These are phyloP conservation scores for Zalaria sp. DNA, from an alignment of 2,329 filamentous ascomycete species.

Conservation along the genomic window DNA sequence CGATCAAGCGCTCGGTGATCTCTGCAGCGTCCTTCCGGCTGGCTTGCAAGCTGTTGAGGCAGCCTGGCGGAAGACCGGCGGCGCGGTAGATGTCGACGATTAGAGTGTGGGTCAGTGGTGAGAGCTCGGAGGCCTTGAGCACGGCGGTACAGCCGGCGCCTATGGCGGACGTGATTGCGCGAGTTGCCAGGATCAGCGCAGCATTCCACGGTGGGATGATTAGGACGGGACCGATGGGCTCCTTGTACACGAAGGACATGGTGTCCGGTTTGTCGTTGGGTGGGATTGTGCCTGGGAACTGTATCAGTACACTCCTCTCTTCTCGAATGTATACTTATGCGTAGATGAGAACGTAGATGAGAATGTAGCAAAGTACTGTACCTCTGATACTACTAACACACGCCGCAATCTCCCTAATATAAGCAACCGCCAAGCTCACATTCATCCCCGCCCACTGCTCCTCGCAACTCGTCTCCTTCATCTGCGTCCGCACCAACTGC, in stretches of 20 bases:
- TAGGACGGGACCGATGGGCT: conserved; percentile 14
- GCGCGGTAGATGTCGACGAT: conserved; percentile 23
- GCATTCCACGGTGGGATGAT: conserved; percentile 12
- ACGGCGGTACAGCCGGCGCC: conserved; percentile 12
- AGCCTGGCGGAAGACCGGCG: conserved; percentile 28
- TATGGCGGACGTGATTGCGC: conserved; percentile 10
- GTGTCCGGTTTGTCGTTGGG: conserved; percentile 14
- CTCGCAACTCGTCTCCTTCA: conserved; percentile 23
- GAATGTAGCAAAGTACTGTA: background rate
- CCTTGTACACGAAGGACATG: conserved; percentile 18
- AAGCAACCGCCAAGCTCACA: conserved; percentile 15
- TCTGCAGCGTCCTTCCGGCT: conserved; percentile 18
- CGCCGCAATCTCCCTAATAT: conserved; percentile 16
- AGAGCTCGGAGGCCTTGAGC: conserved; percentile 12
- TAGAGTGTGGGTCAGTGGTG: conserved; percentile 13
- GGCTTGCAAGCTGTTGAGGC: conserved; percentile 24
- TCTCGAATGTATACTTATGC: background rate
- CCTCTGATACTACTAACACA: conserved; percentile 8
- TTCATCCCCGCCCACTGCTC: conserved; percentile 20
- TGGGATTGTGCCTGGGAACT: conserved; percentile 11
- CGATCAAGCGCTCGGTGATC: conserved; percentile 23
- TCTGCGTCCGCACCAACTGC: conserved; percentile 13
- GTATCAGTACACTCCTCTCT: background rate
- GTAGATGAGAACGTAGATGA: background rate
- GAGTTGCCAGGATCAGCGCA: conserved; percentile 9